phyloP scores from a whole-genome alignment of 805 yeast species.

The Zygosaccharomyces siamensis region DNA sequence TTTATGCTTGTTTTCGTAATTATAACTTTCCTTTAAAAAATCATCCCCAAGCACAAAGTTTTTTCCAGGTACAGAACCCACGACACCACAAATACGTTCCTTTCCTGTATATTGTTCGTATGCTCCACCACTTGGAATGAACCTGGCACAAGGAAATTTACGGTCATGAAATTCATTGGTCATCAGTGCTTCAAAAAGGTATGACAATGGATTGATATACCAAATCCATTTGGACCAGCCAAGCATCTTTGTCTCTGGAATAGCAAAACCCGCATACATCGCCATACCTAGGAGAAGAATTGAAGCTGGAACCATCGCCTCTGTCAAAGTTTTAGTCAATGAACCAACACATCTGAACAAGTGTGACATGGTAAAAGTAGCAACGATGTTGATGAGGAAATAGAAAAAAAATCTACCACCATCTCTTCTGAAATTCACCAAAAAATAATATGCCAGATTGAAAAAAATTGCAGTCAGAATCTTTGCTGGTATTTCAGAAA shows the following conservation, averaged over 20 bases:
- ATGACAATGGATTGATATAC: constrained; percentile 54
- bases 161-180: constrained; percentile 51
- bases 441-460: constrained; percentile 48
- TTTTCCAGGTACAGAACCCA: constrained; percentile 53
- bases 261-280: constrained; percentile 53
- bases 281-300: constrained; percentile 44
- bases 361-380: constrained; percentile 51
- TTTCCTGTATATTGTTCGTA: constrained; percentile 35
- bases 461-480: constrained; percentile 42
- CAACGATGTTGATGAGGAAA: constrained; percentile 39
- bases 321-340: constrained; percentile 42
- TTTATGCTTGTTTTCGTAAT: constrained; percentile 43
- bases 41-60: constrained; percentile 47
- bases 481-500: constrained; percentile 50
- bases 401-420: constrained; percentile 55
- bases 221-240: constrained; percentile 67
- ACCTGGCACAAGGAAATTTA: constrained; percentile 42
- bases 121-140: constrained; percentile 45
- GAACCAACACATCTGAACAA: constrained; percentile 52
- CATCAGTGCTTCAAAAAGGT: constrained; percentile 54
- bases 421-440: constrained; percentile 48
- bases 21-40: constrained; percentile 43
- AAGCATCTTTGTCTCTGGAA: constrained; percentile 51
- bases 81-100: constrained; percentile 49
- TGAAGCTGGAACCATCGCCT: constrained; percentile 58